Evolutionary conservation across 1,284 basidiomycete genomes (phyloP).

Genomic region (Trametes sp.): DNA sequence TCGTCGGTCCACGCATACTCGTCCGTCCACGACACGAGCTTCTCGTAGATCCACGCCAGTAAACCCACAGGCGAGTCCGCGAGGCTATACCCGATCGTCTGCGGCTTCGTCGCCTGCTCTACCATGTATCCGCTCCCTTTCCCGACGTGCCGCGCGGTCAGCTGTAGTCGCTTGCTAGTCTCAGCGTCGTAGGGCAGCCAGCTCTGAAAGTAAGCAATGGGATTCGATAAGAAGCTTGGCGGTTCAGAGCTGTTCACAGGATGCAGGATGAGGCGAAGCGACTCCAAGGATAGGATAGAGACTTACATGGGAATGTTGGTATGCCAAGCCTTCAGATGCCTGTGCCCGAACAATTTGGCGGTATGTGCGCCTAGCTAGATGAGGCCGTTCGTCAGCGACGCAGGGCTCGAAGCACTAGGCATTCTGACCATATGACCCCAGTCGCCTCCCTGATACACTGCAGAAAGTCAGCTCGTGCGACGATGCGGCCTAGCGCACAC

Average conservation of each 20-base stretch:
- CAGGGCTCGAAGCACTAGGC: constrained; percentile 5
- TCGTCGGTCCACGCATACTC: constrained; percentile 59
- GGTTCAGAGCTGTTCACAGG: constrained; percentile 23
- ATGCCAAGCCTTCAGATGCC: constrained; percentile 47
- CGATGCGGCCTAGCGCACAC: constrained; percentile 22
- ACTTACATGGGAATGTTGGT: constrained; percentile 45
- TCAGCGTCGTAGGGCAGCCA: constrained; percentile 35
- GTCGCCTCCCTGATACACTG: constrained; percentile 55
- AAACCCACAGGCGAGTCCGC: constrained; percentile 64
- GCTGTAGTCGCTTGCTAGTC: constrained; percentile 31
- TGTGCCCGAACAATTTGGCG: constrained; percentile 16
- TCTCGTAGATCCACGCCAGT: constrained; percentile 70
- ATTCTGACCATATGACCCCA: constrained; percentile 48
- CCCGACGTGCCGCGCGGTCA: constrained; percentile 27
- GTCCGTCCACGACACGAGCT: constrained; percentile 60
- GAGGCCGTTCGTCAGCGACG: neutral
- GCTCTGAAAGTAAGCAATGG: constrained; percentile 37
- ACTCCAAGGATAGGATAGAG: no score
- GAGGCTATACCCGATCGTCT: constrained; percentile 53
- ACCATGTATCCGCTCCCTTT: constrained; percentile 40
- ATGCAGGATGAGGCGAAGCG: no score
- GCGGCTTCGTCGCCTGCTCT: constrained; percentile 45
- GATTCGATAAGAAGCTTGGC: constrained; percentile 37
- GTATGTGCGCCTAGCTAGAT: neutral
- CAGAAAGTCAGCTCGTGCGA: neutral